Conservation (phyloP, 257 asterid genomes). For the Jacaranda copaia region DNA sequence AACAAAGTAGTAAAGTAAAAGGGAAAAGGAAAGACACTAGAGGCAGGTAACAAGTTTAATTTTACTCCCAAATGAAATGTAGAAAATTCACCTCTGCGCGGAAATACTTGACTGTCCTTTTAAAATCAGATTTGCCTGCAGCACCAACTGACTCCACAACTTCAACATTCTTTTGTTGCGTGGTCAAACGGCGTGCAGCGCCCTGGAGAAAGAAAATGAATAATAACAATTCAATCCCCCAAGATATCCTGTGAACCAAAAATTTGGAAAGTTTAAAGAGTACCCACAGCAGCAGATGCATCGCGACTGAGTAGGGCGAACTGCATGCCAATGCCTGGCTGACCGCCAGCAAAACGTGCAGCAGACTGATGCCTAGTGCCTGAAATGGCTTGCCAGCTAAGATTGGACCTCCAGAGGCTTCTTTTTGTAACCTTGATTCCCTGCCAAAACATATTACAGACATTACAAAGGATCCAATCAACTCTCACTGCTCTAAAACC, state of each 20-base stretch:
- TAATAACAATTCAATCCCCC: constrained; percentile 18
- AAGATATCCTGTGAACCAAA: neutral
- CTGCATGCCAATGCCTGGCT: constrained; percentile 84
- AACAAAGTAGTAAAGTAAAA: too few relatives aligned
- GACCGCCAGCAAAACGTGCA: constrained; percentile 72
- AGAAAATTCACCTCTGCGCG: constrained; percentile 70
- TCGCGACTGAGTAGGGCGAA: constrained; percentile 94
- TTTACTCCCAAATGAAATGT: neutral
- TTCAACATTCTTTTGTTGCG: constrained; percentile 80
- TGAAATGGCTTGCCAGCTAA: constrained; percentile 91
- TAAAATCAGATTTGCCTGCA: constrained; percentile 76
- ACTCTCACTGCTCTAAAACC: neutral
- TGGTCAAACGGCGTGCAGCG: constrained; percentile 91
- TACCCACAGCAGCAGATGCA: constrained; percentile 98
- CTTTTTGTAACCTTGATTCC: constrained; percentile 81
- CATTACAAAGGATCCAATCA: neutral
- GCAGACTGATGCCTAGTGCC: constrained; percentile 73
- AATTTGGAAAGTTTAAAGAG: constrained; percentile 17
- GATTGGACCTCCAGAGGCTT: constrained; percentile 77
- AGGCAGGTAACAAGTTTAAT: neutral
- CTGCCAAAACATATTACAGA: constrained; percentile 48
- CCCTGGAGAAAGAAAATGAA: constrained; percentile 57
- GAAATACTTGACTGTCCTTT: constrained; percentile 72
- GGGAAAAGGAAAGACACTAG: too few relatives aligned
- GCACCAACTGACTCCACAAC: constrained; percentile 94